These are phyloP conservation scores for Calonectria montana DNA, from an alignment of 2,329 filamentous ascomycete species.

Conservation along the genomic window DNA sequence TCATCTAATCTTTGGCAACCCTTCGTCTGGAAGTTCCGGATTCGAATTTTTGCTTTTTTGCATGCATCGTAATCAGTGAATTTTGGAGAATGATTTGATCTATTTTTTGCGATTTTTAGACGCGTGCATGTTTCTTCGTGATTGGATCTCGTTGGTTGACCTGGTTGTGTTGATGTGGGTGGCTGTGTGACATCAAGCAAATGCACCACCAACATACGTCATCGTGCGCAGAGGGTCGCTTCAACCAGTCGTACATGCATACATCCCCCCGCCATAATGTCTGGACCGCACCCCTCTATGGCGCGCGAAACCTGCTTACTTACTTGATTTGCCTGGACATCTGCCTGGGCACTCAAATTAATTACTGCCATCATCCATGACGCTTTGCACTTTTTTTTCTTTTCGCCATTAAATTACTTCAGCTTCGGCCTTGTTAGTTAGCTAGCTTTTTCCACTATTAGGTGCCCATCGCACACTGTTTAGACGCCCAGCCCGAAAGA, in stretches of 20 bases:
- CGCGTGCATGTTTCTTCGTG: neutral
- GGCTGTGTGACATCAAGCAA: neutral
- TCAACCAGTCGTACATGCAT: neutral
- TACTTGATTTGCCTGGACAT: neutral
- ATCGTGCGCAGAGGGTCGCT: constrained; percentile 8
- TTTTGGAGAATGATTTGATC: neutral
- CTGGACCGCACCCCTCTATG: constrained; percentile 7
- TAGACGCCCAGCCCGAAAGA: constrained; percentile 10
- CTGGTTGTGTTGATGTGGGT: neutral
- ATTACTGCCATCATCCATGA: constrained; percentile 18
- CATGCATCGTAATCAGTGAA: constrained; percentile 10
- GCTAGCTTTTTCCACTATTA: neutral
- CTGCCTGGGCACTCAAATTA: constrained; percentile 8
- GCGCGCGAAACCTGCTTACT: constrained; percentile 3
- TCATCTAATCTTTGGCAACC: constrained; percentile 63
- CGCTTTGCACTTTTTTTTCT: neutral
- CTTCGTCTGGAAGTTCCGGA: constrained; percentile 51
- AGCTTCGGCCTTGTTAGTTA: neutral
- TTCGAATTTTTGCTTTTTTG: constrained; percentile 55
- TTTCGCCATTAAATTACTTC: neutral
- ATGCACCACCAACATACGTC: constrained; percentile 12
- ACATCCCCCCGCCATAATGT: constrained; percentile 5
- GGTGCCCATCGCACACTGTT: neutral
- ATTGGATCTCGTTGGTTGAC: neutral
- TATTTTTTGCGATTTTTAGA: constrained; percentile 16